Percentiles rank a stretch among this genome's conserved stretches.
These are phyloP conservation scores for Lactarius deliciosus DNA, from an alignment of 768 basidiomycete genomes.

Conservation along the genomic window DNA sequence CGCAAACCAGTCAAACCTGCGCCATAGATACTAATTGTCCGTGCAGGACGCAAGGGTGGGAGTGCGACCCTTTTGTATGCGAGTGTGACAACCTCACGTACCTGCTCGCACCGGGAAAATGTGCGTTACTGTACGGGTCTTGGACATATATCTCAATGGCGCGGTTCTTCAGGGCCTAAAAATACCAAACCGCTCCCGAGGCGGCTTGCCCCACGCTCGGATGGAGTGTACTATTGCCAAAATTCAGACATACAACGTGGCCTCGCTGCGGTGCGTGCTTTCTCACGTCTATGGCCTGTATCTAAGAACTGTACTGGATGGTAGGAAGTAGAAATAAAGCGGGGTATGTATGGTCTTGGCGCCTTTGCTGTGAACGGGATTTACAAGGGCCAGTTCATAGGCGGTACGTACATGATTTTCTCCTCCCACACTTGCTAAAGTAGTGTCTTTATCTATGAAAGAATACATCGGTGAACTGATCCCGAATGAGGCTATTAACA, in stretches of 20 bases:
- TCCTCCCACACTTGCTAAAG: neutral
- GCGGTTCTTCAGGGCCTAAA: neutral
- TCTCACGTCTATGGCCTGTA: no score
- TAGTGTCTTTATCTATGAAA: constrained; percentile 31
- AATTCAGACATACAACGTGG: constrained; percentile 25
- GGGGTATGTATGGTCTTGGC: constrained; percentile 50
- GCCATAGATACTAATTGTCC: constrained; percentile 45
- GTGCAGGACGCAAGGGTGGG: constrained; percentile 50
- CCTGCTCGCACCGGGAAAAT: neutral
- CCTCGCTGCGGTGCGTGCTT: constrained; percentile 9
- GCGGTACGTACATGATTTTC: constrained; percentile 27
- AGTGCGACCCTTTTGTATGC: constrained; percentile 73
- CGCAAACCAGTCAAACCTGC: constrained; percentile 35
- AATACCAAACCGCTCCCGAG: neutral
- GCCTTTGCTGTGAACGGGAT: constrained; percentile 38
- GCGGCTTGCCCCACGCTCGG: neutral
- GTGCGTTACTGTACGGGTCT: neutral
- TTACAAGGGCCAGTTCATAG: constrained; percentile 23
- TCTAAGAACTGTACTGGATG: neutral
- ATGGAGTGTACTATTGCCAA: constrained; percentile 5
- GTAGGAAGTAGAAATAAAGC: constrained; percentile 23
- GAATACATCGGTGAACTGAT: constrained; percentile 71
- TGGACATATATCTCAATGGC: neutral
- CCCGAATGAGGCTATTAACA: constrained; percentile 44
- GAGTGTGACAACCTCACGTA: constrained; percentile 47